Conservation (phyloP, 192 early-diverging fungal genomes). For the Lobosporangium transversale region DNA sequence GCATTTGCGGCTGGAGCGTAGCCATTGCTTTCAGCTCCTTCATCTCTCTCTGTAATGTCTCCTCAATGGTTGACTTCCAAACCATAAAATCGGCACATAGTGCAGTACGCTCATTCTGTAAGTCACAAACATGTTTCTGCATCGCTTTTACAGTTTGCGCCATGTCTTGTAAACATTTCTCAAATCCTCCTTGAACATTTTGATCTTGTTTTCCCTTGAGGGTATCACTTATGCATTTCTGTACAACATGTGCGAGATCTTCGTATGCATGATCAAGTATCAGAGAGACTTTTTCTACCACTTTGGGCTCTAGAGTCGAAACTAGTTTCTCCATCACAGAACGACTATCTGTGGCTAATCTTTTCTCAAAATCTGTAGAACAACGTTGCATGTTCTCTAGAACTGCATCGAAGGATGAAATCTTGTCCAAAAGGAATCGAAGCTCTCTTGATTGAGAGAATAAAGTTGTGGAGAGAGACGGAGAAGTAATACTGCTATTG, state of each 20-base stretch:
- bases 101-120: neutral
- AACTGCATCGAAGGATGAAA: constrained; percentile 9
- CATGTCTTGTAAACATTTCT: neutral
- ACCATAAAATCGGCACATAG: neutral
- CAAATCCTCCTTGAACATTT: neutral
- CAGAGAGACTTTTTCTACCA: neutral
- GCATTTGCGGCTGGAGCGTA: constrained; percentile 9
- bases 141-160: neutral
- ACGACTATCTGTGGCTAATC: neutral
- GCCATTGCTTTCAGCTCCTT: neutral
- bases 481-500: neutral
- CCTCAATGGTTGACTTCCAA: too few relatives aligned
- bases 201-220: neutral
- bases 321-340: neutral
- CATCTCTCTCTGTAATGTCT: neutral
- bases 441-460: constrained; percentile 26
- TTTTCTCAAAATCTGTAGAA: constrained; percentile 3
- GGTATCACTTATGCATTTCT: neutral
- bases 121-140: neutral
- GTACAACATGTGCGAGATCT: neutral
- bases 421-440: constrained; percentile 3
- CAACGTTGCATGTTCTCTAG: constrained; percentile 1
- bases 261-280: neutral
- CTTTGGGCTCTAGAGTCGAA: neutral
- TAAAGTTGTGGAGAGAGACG: constrained; percentile 4